These are phyloP conservation scores for Pythium insidiosum DNA, from an alignment of 352 stramenopile genomes.

Conservation along the genomic window DNA sequence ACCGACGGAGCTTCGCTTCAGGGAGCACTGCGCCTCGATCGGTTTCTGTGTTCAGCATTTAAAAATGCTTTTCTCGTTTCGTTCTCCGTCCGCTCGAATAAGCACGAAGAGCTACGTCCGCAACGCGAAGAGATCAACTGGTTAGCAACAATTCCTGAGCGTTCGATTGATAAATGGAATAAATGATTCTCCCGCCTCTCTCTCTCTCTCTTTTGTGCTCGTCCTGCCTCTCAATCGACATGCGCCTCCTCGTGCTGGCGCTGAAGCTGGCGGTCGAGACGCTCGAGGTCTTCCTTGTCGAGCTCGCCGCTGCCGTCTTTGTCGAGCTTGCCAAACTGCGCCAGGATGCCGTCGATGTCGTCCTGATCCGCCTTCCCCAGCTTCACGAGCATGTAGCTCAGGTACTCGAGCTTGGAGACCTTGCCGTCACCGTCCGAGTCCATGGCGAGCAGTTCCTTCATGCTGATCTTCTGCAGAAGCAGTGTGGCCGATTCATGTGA, in stretches of 20 bases:
- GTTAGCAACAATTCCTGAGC: no score
- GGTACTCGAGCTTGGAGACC: constrained; percentile 57
- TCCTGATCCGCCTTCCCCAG: constrained; percentile 61
- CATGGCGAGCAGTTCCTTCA: constrained; percentile 66
- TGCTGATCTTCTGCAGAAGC: constrained; percentile 73
- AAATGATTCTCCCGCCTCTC: no score
- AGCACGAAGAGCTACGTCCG: no score
- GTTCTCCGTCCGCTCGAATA: no score
- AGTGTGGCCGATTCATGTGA: no score
- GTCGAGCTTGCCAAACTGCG: constrained; percentile 60
- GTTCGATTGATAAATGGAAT: no score
- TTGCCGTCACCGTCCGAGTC: constrained; percentile 59
- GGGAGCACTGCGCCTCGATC: no score
- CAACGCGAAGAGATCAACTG: no score
- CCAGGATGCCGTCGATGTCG: constrained; percentile 53
- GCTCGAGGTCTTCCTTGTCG: constrained; percentile 55
- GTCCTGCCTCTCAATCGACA: no score
- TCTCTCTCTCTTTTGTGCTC: neutral
- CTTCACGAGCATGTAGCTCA: constrained; percentile 70
- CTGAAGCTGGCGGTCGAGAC: constrained; percentile 47
- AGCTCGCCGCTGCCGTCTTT: constrained; percentile 57
- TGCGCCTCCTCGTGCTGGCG: constrained; percentile 25
- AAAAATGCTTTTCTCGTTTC: no score
- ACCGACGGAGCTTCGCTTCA: no score
- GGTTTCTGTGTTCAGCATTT: no score